phyloP scores from a whole-genome alignment of 2,329 filamentous ascomycete species.

The Aspergillus sp. region DNA sequence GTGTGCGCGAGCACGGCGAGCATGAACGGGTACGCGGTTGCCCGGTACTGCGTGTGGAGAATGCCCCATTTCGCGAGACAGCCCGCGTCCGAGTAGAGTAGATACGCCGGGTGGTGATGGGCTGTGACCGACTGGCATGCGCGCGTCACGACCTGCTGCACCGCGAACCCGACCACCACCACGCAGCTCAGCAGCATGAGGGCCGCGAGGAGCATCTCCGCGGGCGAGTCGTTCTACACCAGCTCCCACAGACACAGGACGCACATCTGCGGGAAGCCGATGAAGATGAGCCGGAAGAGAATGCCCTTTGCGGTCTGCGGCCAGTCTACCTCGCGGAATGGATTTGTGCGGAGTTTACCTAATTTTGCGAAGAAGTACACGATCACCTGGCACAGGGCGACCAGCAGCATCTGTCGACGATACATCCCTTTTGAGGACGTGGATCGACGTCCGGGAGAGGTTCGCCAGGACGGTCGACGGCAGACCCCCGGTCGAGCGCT shows the following conservation, averaged over 20 bases:
- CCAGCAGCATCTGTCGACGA: conserved; percentile 54
- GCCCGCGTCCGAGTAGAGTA: conserved; percentile 88
- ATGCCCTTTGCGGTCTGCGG: conserved; percentile 90
- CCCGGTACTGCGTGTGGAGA: conserved; percentile 93
- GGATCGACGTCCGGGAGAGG: conserved; percentile 71
- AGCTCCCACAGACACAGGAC: conserved; percentile 93
- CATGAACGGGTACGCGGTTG: conserved; percentile 92
- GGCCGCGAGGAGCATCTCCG: conserved; percentile 79
- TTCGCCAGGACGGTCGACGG: conserved; percentile 75
- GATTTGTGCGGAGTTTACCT: conserved; percentile 75
- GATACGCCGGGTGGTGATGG: conserved; percentile 95
- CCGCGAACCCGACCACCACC: conserved; percentile 75
- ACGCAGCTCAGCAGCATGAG: conserved; percentile 83
- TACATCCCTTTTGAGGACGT: conserved; percentile 66
- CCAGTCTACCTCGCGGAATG: conserved; percentile 90
- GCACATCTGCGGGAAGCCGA: conserved; percentile 87
- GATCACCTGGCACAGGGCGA: conserved; percentile 75
- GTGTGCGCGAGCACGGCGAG: conserved; percentile 74
- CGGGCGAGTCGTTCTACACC: conserved; percentile 78
- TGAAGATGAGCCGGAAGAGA: conserved; percentile 81
- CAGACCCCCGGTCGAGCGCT: conserved; percentile 82
- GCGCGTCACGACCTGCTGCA: conserved; percentile 82
- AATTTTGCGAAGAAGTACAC: conserved; percentile 72
- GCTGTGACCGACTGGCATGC: conserved; percentile 81
- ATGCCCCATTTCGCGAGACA: conserved; percentile 97